A percentile compares a stretch with the other conserved stretches of the same genome.
These are phyloP conservation scores for Pyricularia pennisetigena DNA, from an alignment of 2,329 filamentous ascomycete genomes.

Conservation along the genomic window DNA sequence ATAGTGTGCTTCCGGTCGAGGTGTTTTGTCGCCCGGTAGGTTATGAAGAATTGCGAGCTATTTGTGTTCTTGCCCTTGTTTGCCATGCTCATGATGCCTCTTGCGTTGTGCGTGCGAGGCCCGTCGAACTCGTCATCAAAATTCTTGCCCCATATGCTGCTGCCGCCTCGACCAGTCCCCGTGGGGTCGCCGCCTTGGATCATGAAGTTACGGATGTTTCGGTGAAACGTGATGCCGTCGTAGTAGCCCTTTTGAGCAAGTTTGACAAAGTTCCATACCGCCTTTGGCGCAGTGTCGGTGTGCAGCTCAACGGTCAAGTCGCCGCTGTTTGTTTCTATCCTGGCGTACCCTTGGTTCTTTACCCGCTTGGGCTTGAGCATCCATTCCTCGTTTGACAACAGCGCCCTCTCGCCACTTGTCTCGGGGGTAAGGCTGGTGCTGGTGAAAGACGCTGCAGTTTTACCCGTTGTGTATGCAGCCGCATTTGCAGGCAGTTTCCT, in stretches of 20 bases:
- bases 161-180: slow-evolving; percentile 82
- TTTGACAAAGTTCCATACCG: slow-evolving; percentile 94
- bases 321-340: slow-evolving; percentile 78
- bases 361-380: slow-evolving; percentile 87
- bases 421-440: slow-evolving; percentile 89
- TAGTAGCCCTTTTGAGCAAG: slow-evolving; percentile 89
- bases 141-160: slow-evolving; percentile 87
- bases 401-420: slow-evolving; percentile 76
- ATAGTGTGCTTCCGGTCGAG: slow-evolving; percentile 96
- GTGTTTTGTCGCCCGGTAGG: slow-evolving; percentile 75
- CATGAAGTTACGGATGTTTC: slow-evolving; percentile 96
- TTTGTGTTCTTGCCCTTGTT: slow-evolving; percentile 99
- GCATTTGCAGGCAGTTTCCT: slow-evolving; percentile 65
- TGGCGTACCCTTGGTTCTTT: slow-evolving; percentile 82
- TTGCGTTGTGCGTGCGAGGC: slow-evolving; percentile 68
- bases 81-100: slow-evolving; percentile 85
- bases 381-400: slow-evolving; percentile 89
- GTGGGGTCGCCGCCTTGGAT: slow-evolving; percentile 89
- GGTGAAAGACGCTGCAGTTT: slow-evolving; percentile 88
- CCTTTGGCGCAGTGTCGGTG: slow-evolving; percentile 81
- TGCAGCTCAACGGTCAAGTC: slow-evolving; percentile 82
- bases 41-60: slow-evolving; percentile 89
- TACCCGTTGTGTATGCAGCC: slow-evolving; percentile 81
- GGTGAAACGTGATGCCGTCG: slow-evolving; percentile 72
- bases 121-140: slow-evolving; percentile 93